These are phyloP conservation scores for Balansia obtecta DNA, from an alignment of 2,329 filamentous ascomycete genomes.

Conservation along the genomic window DNA sequence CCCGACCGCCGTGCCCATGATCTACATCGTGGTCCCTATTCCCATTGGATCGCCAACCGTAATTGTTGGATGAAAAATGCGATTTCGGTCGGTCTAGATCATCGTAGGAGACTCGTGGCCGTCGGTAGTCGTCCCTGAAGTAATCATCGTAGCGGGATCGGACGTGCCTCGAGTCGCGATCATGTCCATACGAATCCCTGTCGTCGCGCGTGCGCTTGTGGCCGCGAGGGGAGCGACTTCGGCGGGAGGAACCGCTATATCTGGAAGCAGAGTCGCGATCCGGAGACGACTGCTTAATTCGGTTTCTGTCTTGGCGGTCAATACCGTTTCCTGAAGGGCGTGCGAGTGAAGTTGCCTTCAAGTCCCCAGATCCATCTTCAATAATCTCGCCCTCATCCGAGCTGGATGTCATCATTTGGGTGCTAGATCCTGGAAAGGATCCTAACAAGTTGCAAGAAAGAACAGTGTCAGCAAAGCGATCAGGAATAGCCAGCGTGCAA, in stretches of 20 bases:
- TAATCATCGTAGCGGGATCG: conserved; percentile 51
- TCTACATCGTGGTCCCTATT: conserved; percentile 28
- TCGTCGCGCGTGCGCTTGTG: conserved; percentile 57
- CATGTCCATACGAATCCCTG: conserved; percentile 39
- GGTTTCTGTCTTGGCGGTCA: conserved; percentile 85
- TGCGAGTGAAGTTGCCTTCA: conserved; percentile 82
- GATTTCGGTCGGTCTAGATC: conserved; percentile 42
- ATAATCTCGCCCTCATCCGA: conserved; percentile 82
- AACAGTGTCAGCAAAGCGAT: conserved; percentile 24
- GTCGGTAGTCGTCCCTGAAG: conserved; percentile 32
- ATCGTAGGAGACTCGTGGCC: conserved; percentile 38
- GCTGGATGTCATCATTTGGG: conserved; percentile 34
- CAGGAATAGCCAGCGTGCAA: conserved; percentile 16
- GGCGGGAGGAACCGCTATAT: conserved; percentile 29
- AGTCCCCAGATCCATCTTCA: conserved; percentile 51
- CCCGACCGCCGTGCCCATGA: conserved; percentile 11
- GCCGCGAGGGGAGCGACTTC: conserved; percentile 49
- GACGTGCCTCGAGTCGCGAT: conserved; percentile 44
- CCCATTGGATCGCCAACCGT: conserved; percentile 12
- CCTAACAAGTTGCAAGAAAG: conserved; percentile 3
- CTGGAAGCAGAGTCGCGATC: conserved; percentile 34
- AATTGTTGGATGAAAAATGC: conserved; percentile 5
- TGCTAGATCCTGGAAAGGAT: conserved; percentile 11
- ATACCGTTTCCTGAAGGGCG: conserved; percentile 66
- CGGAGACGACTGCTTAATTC: conserved; percentile 47